Evolutionary conservation across 1,284 basidiomycete genomes (phyloP).

Genomic region (Blastosporella zonata): DNA sequence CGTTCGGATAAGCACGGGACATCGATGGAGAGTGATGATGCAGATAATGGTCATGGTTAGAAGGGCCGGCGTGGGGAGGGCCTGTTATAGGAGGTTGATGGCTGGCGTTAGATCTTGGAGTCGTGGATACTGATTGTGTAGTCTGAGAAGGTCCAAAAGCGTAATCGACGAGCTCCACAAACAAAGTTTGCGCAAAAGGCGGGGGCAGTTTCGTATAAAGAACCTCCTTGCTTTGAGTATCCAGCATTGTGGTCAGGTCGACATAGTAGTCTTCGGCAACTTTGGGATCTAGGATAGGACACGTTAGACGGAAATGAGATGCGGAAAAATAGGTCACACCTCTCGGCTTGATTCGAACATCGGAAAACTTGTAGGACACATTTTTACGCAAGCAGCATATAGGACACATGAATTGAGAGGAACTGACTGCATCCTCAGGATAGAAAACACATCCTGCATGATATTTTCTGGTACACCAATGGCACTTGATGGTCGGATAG

Average conservation of each 20-base stretch:
- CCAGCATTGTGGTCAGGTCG: constrained; percentile 68
- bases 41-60: constrained; percentile 18
- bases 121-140: constrained; percentile 22
- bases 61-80: constrained; percentile 17
- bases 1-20: constrained; percentile 17
- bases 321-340: constrained; percentile 40
- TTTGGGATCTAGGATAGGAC: constrained; percentile 34
- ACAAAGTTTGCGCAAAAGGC: constrained; percentile 64
- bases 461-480: constrained; percentile 60
- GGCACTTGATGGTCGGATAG: constrained; percentile 65
- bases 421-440: constrained; percentile 34
- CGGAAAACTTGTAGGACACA: constrained; percentile 63
- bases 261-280: constrained; percentile 53
- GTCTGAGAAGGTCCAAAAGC: constrained; percentile 38
- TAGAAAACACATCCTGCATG: constrained; percentile 77
- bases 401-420: constrained; percentile 58
- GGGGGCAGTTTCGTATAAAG: constrained; percentile 62
- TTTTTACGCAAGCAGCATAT: constrained; percentile 73
- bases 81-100: constrained; percentile 17
- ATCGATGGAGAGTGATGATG: constrained; percentile 23
- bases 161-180: constrained; percentile 71
- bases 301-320: constrained; percentile 15
- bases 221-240: constrained; percentile 68
- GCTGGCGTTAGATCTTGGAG: constrained; percentile 13
- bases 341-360: constrained; percentile 65